Conservation (phyloP, 495 filamentous ascomycete species). For the Oidiodendron maius region DNA sequence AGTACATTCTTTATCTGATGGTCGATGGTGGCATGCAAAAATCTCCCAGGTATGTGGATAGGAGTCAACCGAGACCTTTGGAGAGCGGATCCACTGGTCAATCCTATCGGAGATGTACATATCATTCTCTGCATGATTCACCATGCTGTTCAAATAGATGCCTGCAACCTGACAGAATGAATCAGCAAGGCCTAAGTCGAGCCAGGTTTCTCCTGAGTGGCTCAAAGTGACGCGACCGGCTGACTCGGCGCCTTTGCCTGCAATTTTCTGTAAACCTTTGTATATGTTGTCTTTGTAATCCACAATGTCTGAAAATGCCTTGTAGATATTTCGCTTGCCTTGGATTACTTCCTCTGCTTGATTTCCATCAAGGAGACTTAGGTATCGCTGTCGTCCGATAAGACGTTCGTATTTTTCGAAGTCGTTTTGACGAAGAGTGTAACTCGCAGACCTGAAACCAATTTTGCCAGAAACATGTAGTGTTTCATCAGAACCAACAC, state of each 20-base stretch:
- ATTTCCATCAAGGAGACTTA: conserved; percentile 28
- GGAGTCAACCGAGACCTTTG: conserved; percentile 23
- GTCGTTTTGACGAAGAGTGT: conserved; percentile 24
- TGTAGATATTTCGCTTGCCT: conserved; percentile 43
- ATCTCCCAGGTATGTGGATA: conserved; percentile 38
- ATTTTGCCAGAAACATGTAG: conserved; percentile 28
- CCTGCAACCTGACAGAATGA: conserved; percentile 47
- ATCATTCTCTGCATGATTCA: conserved; percentile 28
- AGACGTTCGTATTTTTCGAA: conserved; percentile 40
- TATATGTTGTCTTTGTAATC: conserved; percentile 42
- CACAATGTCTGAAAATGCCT: conserved; percentile 38
- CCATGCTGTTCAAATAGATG: conserved; percentile 50
- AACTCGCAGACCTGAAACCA: conserved; percentile 24
- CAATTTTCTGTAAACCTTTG: conserved; percentile 39
- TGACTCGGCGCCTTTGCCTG: conserved; percentile 34
- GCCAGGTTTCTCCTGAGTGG: conserved; percentile 32
- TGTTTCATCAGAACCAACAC: too few species aligned
- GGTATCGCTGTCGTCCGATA: conserved; percentile 31
- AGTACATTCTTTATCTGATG: conserved; percentile 29
- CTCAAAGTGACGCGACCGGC: conserved; percentile 38
- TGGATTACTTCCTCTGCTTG: conserved; percentile 44
- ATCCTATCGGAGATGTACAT: conserved; percentile 44
- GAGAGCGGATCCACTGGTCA: conserved; percentile 42
- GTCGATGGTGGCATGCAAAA: conserved; percentile 31
- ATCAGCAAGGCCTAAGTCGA: conserved; percentile 29